These are phyloP conservation scores for Blepharisma japonicum DNA, from an alignment of 73 alveolate genomes.

Conservation along the genomic window DNA sequence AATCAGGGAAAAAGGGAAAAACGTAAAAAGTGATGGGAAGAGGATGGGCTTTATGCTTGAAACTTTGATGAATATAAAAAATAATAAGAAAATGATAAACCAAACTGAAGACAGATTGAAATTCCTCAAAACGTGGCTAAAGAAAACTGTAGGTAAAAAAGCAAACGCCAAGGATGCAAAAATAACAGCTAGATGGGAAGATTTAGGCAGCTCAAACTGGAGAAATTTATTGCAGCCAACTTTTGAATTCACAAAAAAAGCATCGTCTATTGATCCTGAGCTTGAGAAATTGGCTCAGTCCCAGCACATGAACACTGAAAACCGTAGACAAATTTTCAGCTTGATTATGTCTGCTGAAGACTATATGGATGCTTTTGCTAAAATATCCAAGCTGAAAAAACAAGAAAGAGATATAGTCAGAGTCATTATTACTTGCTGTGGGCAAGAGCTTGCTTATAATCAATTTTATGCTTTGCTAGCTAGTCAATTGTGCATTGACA, in stretches of 20 bases:
- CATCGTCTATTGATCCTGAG: not conserved
- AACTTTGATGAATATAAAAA: slow-evolving; percentile 5
- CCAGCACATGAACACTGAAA: slow-evolving; percentile 18
- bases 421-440: slow-evolving; percentile 13
- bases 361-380: slow-evolving; percentile 25
- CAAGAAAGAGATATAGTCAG: slow-evolving; percentile 30
- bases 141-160: not conserved
- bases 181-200: not conserved
- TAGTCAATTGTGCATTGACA: not conserved
- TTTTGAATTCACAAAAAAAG: not conserved
- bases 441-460: slow-evolving; percentile 7
- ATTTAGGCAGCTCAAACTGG: not conserved
- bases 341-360: slow-evolving; percentile 16
- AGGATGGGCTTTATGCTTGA: slow-evolving; percentile 3
- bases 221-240: not conserved
- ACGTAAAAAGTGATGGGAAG: not conserved
- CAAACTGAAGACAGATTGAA: slow-evolving; percentile 14
- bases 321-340: slow-evolving; percentile 7
- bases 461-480: slow-evolving; percentile 1
- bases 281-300: slow-evolving; percentile 6
- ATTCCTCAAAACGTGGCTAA: slow-evolving; percentile 16
- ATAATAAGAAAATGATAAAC: slow-evolving; percentile 4
- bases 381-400: not conserved
- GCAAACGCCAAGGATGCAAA: not conserved
- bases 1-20: slow-evolving; percentile 5